phyloP scores from a whole-genome alignment of 805 yeast genomes.

The Candida palmyrensis region DNA sequence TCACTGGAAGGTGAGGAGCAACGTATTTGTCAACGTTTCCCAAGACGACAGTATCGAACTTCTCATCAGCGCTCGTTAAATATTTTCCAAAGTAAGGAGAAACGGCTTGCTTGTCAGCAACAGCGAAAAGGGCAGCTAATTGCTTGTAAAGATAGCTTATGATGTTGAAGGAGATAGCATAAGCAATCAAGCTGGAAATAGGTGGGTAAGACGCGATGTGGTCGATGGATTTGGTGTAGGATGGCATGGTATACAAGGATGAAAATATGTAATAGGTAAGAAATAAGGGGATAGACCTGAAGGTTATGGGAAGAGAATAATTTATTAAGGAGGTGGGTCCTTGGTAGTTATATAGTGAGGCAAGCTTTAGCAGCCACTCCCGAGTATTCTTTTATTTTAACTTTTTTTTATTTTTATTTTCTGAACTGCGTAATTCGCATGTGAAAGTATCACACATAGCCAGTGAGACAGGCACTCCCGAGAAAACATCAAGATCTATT shows the following conservation, averaged over 20 bases:
- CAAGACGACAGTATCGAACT: constrained; percentile 19
- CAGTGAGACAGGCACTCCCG: too few relatives aligned
- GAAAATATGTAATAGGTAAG: too few relatives aligned
- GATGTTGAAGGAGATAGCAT: constrained; percentile 20
- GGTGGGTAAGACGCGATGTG: constrained; percentile 29
- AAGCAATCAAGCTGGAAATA: constrained; percentile 18
- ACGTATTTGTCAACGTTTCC: constrained; percentile 16
- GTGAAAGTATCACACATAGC: too few relatives aligned
- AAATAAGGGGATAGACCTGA: not conserved
- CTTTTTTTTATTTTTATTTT: too few relatives aligned
- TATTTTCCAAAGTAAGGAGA: constrained; percentile 14
- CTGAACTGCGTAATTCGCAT: too few relatives aligned
- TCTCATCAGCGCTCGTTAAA: constrained; percentile 17
- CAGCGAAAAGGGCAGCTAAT: constrained; percentile 15
- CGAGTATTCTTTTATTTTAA: too few relatives aligned
- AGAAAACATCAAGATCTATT: too few relatives aligned
- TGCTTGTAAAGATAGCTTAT: constrained; percentile 20
- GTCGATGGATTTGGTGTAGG: constrained; percentile 20
- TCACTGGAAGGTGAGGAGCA: constrained; percentile 7
- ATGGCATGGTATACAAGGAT: not conserved
- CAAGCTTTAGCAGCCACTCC: too few relatives aligned
- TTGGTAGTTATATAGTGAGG: too few relatives aligned
- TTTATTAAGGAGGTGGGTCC: too few relatives aligned
- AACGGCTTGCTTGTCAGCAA: constrained; percentile 18
- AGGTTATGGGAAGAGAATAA: too few relatives aligned